These are phyloP conservation scores for Arctostaphylos glauca DNA, from an alignment of 148 eudicot species.

Conservation along the genomic window DNA sequence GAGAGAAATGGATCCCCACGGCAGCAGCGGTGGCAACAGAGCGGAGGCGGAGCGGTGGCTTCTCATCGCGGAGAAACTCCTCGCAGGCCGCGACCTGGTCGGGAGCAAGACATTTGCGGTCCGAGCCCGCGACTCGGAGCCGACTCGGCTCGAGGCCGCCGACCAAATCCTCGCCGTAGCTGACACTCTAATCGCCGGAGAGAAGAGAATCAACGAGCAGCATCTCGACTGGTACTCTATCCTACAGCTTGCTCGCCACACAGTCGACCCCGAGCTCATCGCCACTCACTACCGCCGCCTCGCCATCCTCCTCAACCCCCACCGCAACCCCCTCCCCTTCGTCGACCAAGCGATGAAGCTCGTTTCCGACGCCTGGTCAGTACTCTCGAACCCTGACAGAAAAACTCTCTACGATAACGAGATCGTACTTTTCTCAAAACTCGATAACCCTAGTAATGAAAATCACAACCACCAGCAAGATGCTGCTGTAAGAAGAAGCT, in stretches of 20 bases:
- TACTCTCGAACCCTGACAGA: slow-evolving; percentile 60
- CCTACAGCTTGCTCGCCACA: slow-evolving; percentile 51
- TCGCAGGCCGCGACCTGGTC: slow-evolving; percentile 61
- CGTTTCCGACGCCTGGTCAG: slow-evolving; percentile 69
- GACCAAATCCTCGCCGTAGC: slow-evolving; percentile 76
- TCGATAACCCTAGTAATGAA: not conserved
- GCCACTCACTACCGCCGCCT: slow-evolving; percentile 54
- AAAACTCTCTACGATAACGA: slow-evolving; percentile 59
- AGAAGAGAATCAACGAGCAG: slow-evolving; percentile 40
- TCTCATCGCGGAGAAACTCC: slow-evolving; percentile 69
- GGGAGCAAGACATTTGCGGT: slow-evolving; percentile 78
- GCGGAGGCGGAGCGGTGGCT: slow-evolving; percentile 83
- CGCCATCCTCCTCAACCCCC: slow-evolving; percentile 55
- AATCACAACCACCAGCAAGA: slow-evolving; percentile 26
- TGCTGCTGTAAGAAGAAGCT: slow-evolving; percentile 21
- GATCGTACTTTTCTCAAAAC: slow-evolving; percentile 25
- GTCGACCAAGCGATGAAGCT: slow-evolving; percentile 71
- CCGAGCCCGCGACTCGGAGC: slow-evolving; percentile 88
- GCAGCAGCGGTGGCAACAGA: slow-evolving; percentile 25
- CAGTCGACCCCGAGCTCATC: slow-evolving; percentile 48
- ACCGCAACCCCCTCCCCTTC: slow-evolving; percentile 42
- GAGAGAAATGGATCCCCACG: slow-evolving; percentile 25
- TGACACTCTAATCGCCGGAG: slow-evolving; percentile 72
- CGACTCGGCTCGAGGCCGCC: slow-evolving; percentile 43
- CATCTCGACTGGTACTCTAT: slow-evolving; percentile 65